phyloP scores from a whole-genome alignment of 1,284 basidiomycete genomes.

The Peniophora sp. region DNA sequence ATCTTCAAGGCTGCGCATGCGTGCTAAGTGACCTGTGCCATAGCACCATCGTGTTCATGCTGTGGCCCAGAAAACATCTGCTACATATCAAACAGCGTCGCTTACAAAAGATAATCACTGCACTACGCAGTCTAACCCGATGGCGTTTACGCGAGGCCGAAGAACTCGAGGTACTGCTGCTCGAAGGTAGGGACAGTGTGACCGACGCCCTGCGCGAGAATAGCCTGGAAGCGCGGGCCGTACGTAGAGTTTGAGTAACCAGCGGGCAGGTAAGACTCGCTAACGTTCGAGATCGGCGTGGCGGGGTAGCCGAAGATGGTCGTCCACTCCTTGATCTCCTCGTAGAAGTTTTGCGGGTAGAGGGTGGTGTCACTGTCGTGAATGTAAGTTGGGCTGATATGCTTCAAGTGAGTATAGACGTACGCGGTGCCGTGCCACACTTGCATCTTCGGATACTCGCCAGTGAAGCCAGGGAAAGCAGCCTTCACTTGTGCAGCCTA shows the following conservation, averaged over 20 bases:
- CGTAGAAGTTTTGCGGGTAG: slow-evolving; percentile 41
- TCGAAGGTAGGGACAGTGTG: slow-evolving; percentile 3
- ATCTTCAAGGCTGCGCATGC: no score
- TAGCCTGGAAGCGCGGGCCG: slow-evolving; percentile 5
- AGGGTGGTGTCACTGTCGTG: slow-evolving; percentile 36
- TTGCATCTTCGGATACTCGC: slow-evolving; percentile 42
- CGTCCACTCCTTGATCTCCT: slow-evolving; percentile 32
- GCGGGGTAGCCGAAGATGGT: slow-evolving; percentile 34
- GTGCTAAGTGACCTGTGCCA: no score
- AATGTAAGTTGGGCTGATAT: neutral
- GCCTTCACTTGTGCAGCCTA: slow-evolving; percentile 35
- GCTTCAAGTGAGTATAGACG: slow-evolving; percentile 15
- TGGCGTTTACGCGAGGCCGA: slow-evolving; percentile 1
- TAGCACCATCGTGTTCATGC: no score
- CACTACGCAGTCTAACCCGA: no score
- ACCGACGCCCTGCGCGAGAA: slow-evolving; percentile 4
- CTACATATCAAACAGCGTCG: no score
- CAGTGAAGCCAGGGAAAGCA: slow-evolving; percentile 44
- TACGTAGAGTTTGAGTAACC: slow-evolving; percentile 30
- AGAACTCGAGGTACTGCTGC: slow-evolving; percentile 3
- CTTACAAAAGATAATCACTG: no score
- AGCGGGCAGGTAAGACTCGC: slow-evolving; percentile 25
- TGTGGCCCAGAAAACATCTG: no score
- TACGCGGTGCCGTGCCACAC: slow-evolving; percentile 48
- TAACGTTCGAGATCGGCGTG: slow-evolving; percentile 28